phyloP scores from a whole-genome alignment of 2,329 filamentous ascomycete species.

The Coleophoma eucalyptorum region DNA sequence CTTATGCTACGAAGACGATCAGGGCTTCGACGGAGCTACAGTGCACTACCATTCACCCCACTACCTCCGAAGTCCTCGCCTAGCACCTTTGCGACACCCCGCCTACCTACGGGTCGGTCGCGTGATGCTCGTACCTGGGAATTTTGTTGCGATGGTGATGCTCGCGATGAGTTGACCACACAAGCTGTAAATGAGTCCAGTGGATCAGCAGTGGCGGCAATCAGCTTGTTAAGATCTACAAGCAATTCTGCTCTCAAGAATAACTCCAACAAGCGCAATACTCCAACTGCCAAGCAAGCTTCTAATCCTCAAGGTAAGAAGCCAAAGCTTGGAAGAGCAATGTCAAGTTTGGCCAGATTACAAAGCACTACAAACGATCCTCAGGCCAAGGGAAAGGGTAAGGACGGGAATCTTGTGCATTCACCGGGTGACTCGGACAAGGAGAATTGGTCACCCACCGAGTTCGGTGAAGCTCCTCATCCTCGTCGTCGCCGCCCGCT shows the following conservation, averaged over 20 bases:
- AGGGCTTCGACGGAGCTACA: slow-evolving; percentile 67
- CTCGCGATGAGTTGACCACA: slow-evolving; percentile 73
- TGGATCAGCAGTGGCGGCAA: slow-evolving; percentile 76
- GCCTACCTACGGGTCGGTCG: slow-evolving; percentile 67
- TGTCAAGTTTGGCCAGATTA: slow-evolving; percentile 59
- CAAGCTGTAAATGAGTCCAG: slow-evolving; percentile 77
- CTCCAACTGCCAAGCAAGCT: slow-evolving; percentile 31
- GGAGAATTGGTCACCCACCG: slow-evolving; percentile 76
- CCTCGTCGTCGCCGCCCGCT: slow-evolving; percentile 24
- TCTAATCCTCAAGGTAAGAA: slow-evolving; percentile 46
- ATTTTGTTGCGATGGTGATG: slow-evolving; percentile 79
- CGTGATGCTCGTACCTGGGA: slow-evolving; percentile 89
- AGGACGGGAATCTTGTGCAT: slow-evolving; percentile 34
- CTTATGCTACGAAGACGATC: slow-evolving; percentile 35
- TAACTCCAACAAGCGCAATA: slow-evolving; percentile 65
- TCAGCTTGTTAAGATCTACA: slow-evolving; percentile 73
- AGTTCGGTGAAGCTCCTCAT: slow-evolving; percentile 36
- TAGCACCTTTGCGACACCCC: slow-evolving; percentile 36
- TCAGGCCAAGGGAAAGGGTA: slow-evolving; percentile 27
- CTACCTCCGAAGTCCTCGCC: slow-evolving; percentile 47
- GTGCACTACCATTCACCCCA: slow-evolving; percentile 56
- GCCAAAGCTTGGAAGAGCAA: slow-evolving; percentile 55
- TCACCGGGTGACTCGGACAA: slow-evolving; percentile 81
- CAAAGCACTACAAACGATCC: slow-evolving; percentile 37
- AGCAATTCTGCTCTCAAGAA: slow-evolving; percentile 47